Percentiles rank a stretch among this genome's conserved stretches.
phyloP scores from a whole-genome alignment of 805 yeast species.

The Zygosaccharomyces lentus region DNA sequence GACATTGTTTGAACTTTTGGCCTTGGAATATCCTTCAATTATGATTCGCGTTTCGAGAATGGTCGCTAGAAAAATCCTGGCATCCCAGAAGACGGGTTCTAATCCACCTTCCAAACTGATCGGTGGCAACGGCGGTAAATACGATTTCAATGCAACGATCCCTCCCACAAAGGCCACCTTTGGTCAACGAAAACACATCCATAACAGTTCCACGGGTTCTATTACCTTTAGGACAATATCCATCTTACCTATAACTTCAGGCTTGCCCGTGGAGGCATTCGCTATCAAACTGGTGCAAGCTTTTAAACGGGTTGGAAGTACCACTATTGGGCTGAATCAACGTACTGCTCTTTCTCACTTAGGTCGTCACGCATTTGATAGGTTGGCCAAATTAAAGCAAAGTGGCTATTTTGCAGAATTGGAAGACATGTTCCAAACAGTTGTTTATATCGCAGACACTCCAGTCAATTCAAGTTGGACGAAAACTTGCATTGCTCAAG shows the following conservation, averaged over 20 bases:
- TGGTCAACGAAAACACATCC: constrained; percentile 13
- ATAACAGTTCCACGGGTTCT: constrained; percentile 18
- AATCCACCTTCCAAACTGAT: constrained; percentile 13
- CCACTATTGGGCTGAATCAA: constrained; percentile 78
- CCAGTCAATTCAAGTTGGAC: constrained; percentile 85
- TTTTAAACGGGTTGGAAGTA: constrained; percentile 63
- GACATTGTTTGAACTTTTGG: constrained; percentile 77
- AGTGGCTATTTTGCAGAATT: constrained; percentile 86
- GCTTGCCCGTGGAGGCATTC: constrained; percentile 83
- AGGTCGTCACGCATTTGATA: constrained; percentile 92
- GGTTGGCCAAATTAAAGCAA: constrained; percentile 75
- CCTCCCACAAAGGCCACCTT: constrained; percentile 29
- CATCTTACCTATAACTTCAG: constrained; percentile 70
- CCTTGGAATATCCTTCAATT: constrained; percentile 79
- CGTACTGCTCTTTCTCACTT: constrained; percentile 72
- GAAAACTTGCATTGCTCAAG: constrained; percentile 85
- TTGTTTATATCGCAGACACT: constrained; percentile 85
- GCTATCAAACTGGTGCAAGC: constrained; percentile 71
- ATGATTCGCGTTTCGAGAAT: constrained; percentile 86
- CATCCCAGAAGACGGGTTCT: constrained; percentile 12
- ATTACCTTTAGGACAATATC: constrained; percentile 71
- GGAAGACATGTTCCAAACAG: constrained; percentile 85
- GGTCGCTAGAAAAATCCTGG: constrained; percentile 58
- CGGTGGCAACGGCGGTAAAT: constrained; percentile 19
- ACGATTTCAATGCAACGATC: constrained; percentile 32